A percentile compares a stretch with the other conserved stretches of the same genome.
Conservation (phyloP, 768 basidiomycete genomes). For the Inosperma sp. region DNA sequence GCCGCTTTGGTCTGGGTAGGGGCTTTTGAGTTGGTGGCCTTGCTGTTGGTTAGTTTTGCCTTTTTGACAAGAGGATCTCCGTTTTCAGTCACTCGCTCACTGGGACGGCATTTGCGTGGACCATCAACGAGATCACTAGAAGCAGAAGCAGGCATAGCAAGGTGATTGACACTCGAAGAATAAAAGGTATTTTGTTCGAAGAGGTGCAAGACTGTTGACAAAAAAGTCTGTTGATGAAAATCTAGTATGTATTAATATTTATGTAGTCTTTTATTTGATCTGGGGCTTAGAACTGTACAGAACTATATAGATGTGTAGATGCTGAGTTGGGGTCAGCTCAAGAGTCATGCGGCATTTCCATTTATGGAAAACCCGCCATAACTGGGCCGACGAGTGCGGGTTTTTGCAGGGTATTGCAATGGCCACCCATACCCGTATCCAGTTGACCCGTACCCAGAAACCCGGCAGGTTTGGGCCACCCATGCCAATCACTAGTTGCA, state of each 20-base stretch:
- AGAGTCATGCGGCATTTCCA: no score
- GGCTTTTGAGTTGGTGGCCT: no score
- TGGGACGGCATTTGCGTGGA: background rate
- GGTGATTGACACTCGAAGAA: background rate
- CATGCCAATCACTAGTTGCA: constrained; percentile 3
- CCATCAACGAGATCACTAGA: background rate
- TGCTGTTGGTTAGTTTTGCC: no score
- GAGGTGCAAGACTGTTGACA: no score
- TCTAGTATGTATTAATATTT: background rate
- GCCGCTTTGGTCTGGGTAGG: no score
- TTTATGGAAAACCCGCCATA: background rate
- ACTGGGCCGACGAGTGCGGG: background rate
- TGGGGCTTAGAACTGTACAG: background rate
- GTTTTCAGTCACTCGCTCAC: background rate
- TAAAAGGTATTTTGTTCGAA: background rate
- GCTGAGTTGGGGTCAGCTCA: constrained; percentile 1
- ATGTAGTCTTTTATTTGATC: background rate
- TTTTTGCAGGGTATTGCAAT: background rate
- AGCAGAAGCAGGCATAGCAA: background rate
- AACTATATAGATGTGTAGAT: background rate
- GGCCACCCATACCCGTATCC: background rate
- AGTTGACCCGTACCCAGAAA: background rate
- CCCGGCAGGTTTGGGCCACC: background rate
- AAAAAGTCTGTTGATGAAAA: no score
- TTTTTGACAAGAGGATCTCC: no score